Evolutionary conservation across 1,139 yeast genomes (phyloP), one percentile per base, ranked within the genome.

Genomic region (Blastobotrys arbuscula): DNA sequence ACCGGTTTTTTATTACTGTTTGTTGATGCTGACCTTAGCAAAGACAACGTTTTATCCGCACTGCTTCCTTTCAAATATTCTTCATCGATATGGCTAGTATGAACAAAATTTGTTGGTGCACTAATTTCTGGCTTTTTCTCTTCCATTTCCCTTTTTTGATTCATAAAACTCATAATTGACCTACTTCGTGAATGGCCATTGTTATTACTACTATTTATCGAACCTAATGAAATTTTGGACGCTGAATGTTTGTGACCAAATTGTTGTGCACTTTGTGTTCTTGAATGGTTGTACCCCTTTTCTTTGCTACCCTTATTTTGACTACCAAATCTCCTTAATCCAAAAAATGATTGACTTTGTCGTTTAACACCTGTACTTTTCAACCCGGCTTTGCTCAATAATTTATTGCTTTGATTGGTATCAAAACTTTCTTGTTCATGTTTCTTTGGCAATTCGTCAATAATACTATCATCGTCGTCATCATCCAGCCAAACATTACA

Each of bases 401-500:
- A 12, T 36, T 18, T 36, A 35, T 39, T 12, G 21, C 26, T 15
- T 42, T 30, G 18, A 19, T 37, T 34, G 7, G 39, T 35, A 18
- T 21, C 4, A n/a, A 13, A 5, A 24, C 26, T 21, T 18, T 20
- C 39, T 36, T 15, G 31, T 28, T 12, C 31, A 28, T 3, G 12
- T 28, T 9, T n/a, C 15, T 24, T 26, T 33, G 33, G 45, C 33
- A 6, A 39, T 42, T 13, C 38, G 19, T 37, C 42, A 23, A 23
- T 35, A 23, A 16, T 30, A 39, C 43, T 52, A 21, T 50, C 54
- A 21, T 55, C 52, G 24, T 56, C 57, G 31, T 49, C 54, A 31
- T 56, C 59, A 45, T 59, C 63, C n/a, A 59, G 55, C 63, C 63
- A 59, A 13, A 59, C 62, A 37, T 53, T 54, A 8, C 46, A 40